Evolutionary conservation across 2,329 filamentous ascomycete genomes (phyloP).

Genomic region (Pyricularia sp.): DNA sequence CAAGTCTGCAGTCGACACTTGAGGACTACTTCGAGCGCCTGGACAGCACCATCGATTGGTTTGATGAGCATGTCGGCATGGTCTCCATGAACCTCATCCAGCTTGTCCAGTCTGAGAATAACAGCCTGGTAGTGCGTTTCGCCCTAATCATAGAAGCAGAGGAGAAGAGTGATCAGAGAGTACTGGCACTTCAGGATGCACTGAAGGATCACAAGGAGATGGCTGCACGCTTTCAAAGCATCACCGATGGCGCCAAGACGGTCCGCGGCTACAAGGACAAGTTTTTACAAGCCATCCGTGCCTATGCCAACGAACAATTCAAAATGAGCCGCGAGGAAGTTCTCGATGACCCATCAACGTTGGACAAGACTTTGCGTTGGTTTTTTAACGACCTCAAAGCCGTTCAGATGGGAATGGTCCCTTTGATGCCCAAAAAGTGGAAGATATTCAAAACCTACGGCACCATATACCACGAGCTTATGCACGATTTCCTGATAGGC

Average conservation of each 20-base stretch:
- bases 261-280: conserved; percentile 95
- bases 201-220: conserved; percentile 94
- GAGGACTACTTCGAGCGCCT: conserved; percentile 83
- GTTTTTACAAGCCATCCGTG: conserved; percentile 71
- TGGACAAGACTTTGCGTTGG: conserved; percentile 89
- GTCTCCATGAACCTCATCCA: conserved; percentile 86
- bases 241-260: conserved; percentile 86
- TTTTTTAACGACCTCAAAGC: conserved; percentile 97
- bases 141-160: conserved; percentile 91
- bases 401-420: conserved; percentile 85
- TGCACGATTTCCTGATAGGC: conserved; percentile 86
- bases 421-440: conserved; percentile 93
- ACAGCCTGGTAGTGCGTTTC: conserved; percentile 80
- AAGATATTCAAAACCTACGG: conserved; percentile 86
- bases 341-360: conserved; percentile 67
- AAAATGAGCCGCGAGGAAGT: conserved; percentile 64
- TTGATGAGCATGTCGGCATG: conserved; percentile 87
- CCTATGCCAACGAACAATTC: conserved; percentile 66
- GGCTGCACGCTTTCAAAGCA: conserved; percentile 85
- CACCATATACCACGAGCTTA: conserved; percentile 82
- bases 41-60: conserved; percentile 84
- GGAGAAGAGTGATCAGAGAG: conserved; percentile 90
- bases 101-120: conserved; percentile 77
- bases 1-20: conserved; percentile 69
- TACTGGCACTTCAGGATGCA: conserved; percentile 85